These are phyloP conservation scores for Psilocybe subaeruginosa DNA, from an alignment of 768 basidiomycete genomes.

Conservation along the genomic window DNA sequence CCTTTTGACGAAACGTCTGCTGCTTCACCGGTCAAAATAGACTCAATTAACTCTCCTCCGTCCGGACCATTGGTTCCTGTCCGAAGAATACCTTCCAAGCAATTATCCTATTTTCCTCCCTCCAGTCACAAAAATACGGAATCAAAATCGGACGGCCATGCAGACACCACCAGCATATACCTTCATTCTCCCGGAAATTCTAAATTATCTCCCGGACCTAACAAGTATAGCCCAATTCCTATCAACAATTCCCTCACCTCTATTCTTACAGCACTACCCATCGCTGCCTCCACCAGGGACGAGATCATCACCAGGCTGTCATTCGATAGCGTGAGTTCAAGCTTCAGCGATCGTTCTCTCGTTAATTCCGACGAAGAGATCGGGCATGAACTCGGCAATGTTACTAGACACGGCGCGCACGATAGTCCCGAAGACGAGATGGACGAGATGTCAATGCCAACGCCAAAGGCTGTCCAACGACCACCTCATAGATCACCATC, in stretches of 20 bases:
- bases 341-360: conserved; percentile 40
- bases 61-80: conserved; percentile 31
- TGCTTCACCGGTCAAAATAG: conserved; percentile 1
- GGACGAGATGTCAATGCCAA: conserved; percentile 20
- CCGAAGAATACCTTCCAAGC: conserved; percentile 50
- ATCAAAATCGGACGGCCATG: conserved; percentile 16
- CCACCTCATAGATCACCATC: conserved; percentile 11
- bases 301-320: conserved; percentile 58
- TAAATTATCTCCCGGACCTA: conserved; percentile 22
- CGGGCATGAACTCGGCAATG: conserved; percentile 50
- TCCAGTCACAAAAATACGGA: conserved; percentile 29
- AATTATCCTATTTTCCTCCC: conserved; percentile 61
- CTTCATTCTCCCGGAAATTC: conserved; percentile 9
- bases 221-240: conserved; percentile 32
- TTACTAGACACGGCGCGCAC: conserved; percentile 22
- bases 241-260: conserved; percentile 41
- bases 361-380: conserved; percentile 35
- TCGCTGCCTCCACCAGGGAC: conserved; percentile 55
- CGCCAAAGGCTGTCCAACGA: conserved; percentile 26
- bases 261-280: conserved; percentile 50
- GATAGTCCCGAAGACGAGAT: background rate
- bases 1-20: conserved; percentile 21
- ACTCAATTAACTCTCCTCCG: conserved; percentile 14
- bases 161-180: conserved; percentile 2
- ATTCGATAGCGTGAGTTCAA: conserved; percentile 52